Conservation (phyloP, 345 rosid species). For the Cardamine occulta region DNA sequence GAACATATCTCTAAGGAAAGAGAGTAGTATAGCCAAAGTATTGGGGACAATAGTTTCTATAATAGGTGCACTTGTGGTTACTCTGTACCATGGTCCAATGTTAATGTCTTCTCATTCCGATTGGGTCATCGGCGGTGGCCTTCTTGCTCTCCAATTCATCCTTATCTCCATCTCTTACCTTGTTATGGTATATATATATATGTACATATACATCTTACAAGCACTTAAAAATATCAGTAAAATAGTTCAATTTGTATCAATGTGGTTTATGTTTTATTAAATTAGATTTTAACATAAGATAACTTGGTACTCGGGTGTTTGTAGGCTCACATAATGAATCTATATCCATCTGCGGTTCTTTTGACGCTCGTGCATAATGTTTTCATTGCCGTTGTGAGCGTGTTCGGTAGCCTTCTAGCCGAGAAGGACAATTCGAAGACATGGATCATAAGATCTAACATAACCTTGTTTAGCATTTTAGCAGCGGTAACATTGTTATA, state of each 20-base stretch:
- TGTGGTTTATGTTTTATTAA: not conserved
- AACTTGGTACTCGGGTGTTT: not conserved
- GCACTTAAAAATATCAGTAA: not conserved
- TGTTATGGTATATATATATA: slow-evolving; percentile 43
- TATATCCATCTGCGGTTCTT: slow-evolving; percentile 71
- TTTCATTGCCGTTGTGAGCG: slow-evolving; percentile 54
- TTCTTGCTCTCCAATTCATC: slow-evolving; percentile 44
- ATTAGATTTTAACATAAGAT: not conserved
- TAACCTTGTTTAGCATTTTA: slow-evolving; percentile 52
- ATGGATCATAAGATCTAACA: slow-evolving; percentile 60
- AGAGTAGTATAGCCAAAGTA: slow-evolving; percentile 51
- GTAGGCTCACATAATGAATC: slow-evolving; percentile 75
- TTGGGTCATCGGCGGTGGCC: slow-evolving; percentile 53
- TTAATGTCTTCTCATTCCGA: slow-evolving; percentile 35
- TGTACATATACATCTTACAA: not conserved
- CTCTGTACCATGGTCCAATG: slow-evolving; percentile 54
- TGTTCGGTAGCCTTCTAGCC: slow-evolving; percentile 52
- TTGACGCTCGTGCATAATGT: slow-evolving; percentile 73
- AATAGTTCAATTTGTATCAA: not conserved
- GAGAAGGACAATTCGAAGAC: slow-evolving; percentile 56
- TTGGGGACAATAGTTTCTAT: slow-evolving; percentile 52
- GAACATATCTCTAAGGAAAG: slow-evolving; percentile 40
- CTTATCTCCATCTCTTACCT: slow-evolving; percentile 43
- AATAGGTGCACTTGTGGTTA: slow-evolving; percentile 48
- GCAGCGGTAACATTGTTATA: slow-evolving; percentile 23